Conservation (phyloP, 108 stramenopile species). For the Cyclotella sp. region DNA sequence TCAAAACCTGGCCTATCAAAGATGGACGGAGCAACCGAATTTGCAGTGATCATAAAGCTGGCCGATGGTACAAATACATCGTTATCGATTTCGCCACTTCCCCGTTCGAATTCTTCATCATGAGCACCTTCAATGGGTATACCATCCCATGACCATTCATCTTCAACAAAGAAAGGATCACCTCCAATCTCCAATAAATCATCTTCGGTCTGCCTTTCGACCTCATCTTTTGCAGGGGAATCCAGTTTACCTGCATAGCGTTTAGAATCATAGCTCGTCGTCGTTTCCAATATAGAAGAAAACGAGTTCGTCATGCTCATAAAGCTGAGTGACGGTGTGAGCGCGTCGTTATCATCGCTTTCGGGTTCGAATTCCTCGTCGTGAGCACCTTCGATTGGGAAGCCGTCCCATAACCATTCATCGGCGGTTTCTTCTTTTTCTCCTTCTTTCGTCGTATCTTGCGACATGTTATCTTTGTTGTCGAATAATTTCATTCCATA, state of each 20-base stretch:
- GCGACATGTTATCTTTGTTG: background rate
- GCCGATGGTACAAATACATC: conserved; percentile 17
- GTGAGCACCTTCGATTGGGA: conserved; percentile 20
- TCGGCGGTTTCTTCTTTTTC: background rate
- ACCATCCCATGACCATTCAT: conserved; percentile 1
- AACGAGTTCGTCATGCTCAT: conserved; percentile 12
- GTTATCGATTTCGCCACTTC: conserved; percentile 1
- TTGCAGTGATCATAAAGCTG: conserved; percentile 6
- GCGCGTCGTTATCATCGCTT: background rate
- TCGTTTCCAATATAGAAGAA: conserved; percentile 1
- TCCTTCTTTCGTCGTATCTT: too few species aligned
- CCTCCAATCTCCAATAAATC: conserved; percentile 28
- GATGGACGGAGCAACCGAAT: background rate
- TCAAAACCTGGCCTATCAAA: background rate
- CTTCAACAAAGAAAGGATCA: conserved; percentile 16
- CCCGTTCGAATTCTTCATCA: conserved; percentile 12
- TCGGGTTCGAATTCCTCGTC: conserved; percentile 22
- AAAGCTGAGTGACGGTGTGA: conserved; percentile 7
- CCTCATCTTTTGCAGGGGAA: background rate
- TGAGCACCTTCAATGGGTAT: background rate
- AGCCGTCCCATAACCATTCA: conserved; percentile 16
- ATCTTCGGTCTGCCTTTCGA: conserved; percentile 1
- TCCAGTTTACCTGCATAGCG: conserved; percentile 17
- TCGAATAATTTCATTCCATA: too few species aligned
- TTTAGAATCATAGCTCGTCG: background rate